phyloP scores from a whole-genome alignment of 805 yeast species.

The Brettanomyces anomalus region DNA sequence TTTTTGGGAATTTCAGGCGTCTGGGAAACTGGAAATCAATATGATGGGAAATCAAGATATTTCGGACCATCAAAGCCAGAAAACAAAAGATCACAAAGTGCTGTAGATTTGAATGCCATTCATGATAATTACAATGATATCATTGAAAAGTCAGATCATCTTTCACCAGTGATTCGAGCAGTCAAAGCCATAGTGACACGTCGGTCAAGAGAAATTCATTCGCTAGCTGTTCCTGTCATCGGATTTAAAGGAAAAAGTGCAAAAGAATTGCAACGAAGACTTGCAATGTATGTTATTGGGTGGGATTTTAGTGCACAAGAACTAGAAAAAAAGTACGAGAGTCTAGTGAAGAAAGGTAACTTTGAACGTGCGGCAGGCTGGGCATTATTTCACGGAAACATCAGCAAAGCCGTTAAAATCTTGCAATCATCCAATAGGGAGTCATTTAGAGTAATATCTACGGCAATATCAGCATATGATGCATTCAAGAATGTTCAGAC shows the following conservation, averaged over 20 bases:
- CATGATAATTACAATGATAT: background rate
- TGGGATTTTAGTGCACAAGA: slow-evolving; percentile 79
- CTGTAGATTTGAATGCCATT: background rate
- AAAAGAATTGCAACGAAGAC: slow-evolving; percentile 56
- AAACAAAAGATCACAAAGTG: slow-evolving; percentile 22
- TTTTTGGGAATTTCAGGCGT: slow-evolving; percentile 84
- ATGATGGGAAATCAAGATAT: slow-evolving; percentile 32
- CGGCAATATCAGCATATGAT: slow-evolving; percentile 88
- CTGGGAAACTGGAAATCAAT: slow-evolving; percentile 68
- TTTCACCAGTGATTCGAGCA: slow-evolving; percentile 31
- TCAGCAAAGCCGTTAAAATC: slow-evolving; percentile 71
- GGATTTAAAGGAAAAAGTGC: slow-evolving; percentile 37
- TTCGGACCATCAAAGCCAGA: slow-evolving; percentile 20
- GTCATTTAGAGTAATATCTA: slow-evolving; percentile 68
- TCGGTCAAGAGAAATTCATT: slow-evolving; percentile 35
- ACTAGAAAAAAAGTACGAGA: slow-evolving; percentile 56
- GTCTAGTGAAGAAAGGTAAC: slow-evolving; percentile 48
- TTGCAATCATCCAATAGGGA: slow-evolving; percentile 66
- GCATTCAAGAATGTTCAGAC: slow-evolving; percentile 49
- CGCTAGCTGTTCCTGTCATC: slow-evolving; percentile 32
- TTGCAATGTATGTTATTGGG: slow-evolving; percentile 80
- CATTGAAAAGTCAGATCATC: slow-evolving; percentile 12
- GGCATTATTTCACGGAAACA: slow-evolving; percentile 93
- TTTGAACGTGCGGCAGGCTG: slow-evolving; percentile 93
- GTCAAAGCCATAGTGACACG: slow-evolving; percentile 41